Conservation (phyloP, 768 basidiomycete species). For the Boletus subparvulus region DNA sequence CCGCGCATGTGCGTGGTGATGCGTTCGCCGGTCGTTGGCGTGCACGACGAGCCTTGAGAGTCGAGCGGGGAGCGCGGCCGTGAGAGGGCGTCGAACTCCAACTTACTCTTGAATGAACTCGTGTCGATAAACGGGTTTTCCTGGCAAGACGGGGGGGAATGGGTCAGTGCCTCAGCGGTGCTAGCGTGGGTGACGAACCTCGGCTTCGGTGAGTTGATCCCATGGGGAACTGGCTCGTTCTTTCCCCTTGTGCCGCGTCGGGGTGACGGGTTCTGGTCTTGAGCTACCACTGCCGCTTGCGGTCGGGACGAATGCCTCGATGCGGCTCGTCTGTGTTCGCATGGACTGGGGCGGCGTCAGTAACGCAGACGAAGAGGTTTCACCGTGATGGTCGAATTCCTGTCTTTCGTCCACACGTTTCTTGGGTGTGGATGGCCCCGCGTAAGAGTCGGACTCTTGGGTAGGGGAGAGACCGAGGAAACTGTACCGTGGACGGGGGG, state of each 20-base stretch:
- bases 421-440: slow-evolving; percentile 18
- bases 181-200: slow-evolving; percentile 2
- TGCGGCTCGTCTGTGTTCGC: neutral
- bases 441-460: slow-evolving; percentile 7
- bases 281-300: neutral
- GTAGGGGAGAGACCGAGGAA: slow-evolving; percentile 21
- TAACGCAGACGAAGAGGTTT: slow-evolving; percentile 1
- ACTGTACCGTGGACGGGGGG: slow-evolving; percentile 4
- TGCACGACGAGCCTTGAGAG: neutral
- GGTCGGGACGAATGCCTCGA: neutral
- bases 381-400: neutral
- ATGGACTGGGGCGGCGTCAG: slow-evolving; percentile 26
- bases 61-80: neutral
- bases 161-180: neutral
- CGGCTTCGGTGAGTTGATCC: slow-evolving; percentile 2
- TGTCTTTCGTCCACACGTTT: neutral
- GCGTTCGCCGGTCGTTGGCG: slow-evolving; percentile 22
- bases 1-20: slow-evolving; percentile 15
- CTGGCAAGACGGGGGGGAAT: too few relatives aligned
- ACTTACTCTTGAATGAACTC: too few relatives aligned
- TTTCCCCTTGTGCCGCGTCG: slow-evolving; percentile 29
- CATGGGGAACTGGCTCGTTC: slow-evolving; percentile 4
- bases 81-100: too few relatives aligned
- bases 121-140: too few relatives aligned
- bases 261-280: slow-evolving; percentile 16